Percentiles rank a stretch among this genome's conserved stretches.
Evolutionary conservation across 2,329 filamentous ascomycete genomes (phyloP).

Genomic region (Claviceps humidiphila): DNA sequence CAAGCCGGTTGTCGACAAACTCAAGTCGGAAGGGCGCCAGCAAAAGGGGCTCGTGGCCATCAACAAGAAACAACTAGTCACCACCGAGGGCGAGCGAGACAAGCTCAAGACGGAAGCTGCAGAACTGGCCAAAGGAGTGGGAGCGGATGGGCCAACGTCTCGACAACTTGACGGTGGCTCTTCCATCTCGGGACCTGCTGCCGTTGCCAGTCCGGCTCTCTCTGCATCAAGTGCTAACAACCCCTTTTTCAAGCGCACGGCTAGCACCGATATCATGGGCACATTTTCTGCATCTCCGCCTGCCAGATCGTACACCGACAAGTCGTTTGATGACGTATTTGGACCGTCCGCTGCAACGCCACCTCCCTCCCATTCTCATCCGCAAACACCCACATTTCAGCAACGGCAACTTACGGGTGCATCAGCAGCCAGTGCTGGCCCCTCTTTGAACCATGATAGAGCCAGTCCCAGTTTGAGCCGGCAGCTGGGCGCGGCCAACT

Average conservation of each 20-base stretch:
- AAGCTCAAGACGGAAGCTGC: slow-evolving; percentile 72
- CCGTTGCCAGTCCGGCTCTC: slow-evolving; percentile 55
- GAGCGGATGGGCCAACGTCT: slow-evolving; percentile 42
- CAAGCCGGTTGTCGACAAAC: slow-evolving; percentile 84
- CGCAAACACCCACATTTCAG: slow-evolving; percentile 27
- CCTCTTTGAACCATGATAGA: slow-evolving; percentile 33
- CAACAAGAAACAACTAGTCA: slow-evolving; percentile 93
- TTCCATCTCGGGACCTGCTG: slow-evolving; percentile 30
- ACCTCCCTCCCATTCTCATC: slow-evolving; percentile 16
- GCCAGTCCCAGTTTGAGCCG: slow-evolving; percentile 51
- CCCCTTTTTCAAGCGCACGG: slow-evolving; percentile 75
- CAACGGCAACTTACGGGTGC: slow-evolving; percentile 44
- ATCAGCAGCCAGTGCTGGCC: slow-evolving; percentile 39
- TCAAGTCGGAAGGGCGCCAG: slow-evolving; percentile 81
- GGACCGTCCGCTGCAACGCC: slow-evolving; percentile 45
- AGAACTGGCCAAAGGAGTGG: slow-evolving; percentile 42
- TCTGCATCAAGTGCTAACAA: slow-evolving; percentile 70
- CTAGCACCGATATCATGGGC: slow-evolving; percentile 46
- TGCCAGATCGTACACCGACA: slow-evolving; percentile 40
- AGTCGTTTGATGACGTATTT: slow-evolving; percentile 77
- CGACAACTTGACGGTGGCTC: slow-evolving; percentile 38
- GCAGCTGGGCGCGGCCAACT: slow-evolving; percentile 44
- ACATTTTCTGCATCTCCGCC: slow-evolving; percentile 35
- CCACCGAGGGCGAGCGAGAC: slow-evolving; percentile 77
- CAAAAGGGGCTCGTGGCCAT: slow-evolving; percentile 95